Percentiles rank a stretch among this genome's conserved stretches.
Conservation (phyloP, 352 stramenopile species). For the Pythium coloratum region DNA sequence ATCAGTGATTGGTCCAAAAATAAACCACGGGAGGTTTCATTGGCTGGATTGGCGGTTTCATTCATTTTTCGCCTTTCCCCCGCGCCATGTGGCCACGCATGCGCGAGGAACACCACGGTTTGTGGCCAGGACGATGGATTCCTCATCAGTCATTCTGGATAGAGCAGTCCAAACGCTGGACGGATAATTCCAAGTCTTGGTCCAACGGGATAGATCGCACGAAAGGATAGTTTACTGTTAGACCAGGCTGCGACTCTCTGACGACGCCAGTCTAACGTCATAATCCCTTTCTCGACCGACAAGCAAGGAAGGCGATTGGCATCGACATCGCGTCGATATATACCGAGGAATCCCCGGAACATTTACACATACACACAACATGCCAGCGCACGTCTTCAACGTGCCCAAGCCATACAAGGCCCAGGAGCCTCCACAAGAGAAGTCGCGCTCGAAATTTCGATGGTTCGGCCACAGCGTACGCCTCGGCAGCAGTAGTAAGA, state of each 20-base stretch:
- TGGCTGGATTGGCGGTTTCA: conserved; percentile 10
- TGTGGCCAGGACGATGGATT: conserved; percentile 15
- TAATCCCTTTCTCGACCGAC: conserved; percentile 21
- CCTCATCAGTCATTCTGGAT: conserved; percentile 1
- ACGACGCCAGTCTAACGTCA: neutral
- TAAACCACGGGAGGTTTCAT: conserved; percentile 12
- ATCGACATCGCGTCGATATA: conserved; percentile 27
- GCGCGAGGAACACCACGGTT: conserved; percentile 7
- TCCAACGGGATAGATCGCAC: neutral
- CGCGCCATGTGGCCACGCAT: conserved; percentile 17
- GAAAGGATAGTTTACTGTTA: neutral
- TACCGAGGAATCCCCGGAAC: neutral
- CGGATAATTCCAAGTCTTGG: neutral
- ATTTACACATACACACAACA: neutral
- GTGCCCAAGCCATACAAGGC: conserved; percentile 17
- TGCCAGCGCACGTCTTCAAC: conserved; percentile 25
- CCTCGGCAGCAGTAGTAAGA: conserved; percentile 20
- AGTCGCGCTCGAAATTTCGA: conserved; percentile 24
- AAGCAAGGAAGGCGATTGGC: conserved; percentile 18
- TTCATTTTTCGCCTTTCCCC: neutral
- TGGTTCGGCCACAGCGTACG: conserved; percentile 28
- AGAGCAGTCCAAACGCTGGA: neutral
- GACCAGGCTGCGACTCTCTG: neutral
- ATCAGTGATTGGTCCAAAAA: conserved; percentile 15
- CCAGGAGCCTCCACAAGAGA: neutral